Base-by-base conservation (phyloP, 2,329 filamentous ascomycete species). In the Claviceps sp. region DNA sequence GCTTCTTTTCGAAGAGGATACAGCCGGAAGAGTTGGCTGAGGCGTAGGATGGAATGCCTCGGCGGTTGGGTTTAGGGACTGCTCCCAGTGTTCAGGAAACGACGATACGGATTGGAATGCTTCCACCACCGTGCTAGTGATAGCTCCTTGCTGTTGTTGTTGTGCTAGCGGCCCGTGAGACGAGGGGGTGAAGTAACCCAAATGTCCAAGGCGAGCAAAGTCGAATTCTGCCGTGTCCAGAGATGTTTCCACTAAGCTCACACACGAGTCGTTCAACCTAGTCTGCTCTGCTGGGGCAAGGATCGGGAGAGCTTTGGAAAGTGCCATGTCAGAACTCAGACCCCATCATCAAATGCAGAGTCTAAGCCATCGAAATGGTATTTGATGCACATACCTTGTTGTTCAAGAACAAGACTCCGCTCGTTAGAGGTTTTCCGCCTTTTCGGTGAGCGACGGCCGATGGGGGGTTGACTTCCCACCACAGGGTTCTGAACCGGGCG, bases 381-480 rank as follows among this genome's bases (percentile, higher is more conserved):
- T 18, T 9, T 8, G 48, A 7, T n/a, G 14, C 26, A 65, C 67
- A 52, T 66, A 70, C 67, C 62, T 57, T 63, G 45, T 53, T 69
- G 63, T 60, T 61, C 62, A 61, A 62, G 60, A 51, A 64, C 61
- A 59, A 65, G 57, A 54, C 56, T 61, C 56, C 60, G 56, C 56
- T 67, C 63, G 51, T 60, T 64, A 47, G 60, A 61, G 41, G 66
- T 69, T 52, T 67, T 62, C 53, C 65, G 62, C 53, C 67, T 61
- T 58, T 70, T 70, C 47, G 67, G 67, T 47, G 67, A 68, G 53
- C 65, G 63, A 56, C 57, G 58, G 48, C 57, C 58, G 52, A 51
- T 56, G 38, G 42, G 53, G 37, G 51, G 54, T n/a, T 46, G 52
- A 37, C n/a, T 47, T 47, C 18, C 53, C 24, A 42, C 43, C 5